phyloP scores from a whole-genome alignment of 148 eudicot genomes.

The Amaranthus palmeri region DNA sequence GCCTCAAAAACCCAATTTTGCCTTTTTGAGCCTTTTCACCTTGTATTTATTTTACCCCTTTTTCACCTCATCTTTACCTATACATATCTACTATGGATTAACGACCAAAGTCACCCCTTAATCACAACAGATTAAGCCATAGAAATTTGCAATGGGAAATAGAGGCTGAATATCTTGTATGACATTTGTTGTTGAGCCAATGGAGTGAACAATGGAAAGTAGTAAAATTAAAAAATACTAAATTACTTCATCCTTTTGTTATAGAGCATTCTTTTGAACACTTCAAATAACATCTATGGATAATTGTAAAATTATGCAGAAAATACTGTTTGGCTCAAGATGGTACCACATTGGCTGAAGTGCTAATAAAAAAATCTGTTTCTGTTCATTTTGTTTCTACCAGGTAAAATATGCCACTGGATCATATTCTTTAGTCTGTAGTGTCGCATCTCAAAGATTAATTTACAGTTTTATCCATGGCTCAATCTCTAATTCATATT shows the following conservation, averaged over 20 bases:
- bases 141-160: too few relatives aligned
- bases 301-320: background rate
- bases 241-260: background rate
- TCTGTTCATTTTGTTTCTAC: background rate
- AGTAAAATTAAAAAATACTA: too few relatives aligned
- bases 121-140: too few relatives aligned
- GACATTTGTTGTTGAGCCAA: too few relatives aligned
- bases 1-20: too few relatives aligned
- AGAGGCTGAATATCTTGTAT: too few relatives aligned
- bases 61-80: too few relatives aligned
- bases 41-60: too few relatives aligned
- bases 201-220: too few relatives aligned
- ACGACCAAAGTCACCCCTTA: too few relatives aligned
- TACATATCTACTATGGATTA: too few relatives aligned
- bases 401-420: conserved; percentile 35
- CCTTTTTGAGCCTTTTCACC: too few relatives aligned
- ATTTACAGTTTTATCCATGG: conserved; percentile 19
- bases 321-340: background rate
- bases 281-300: background rate
- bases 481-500: conserved; percentile 29
- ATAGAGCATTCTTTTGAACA: background rate
- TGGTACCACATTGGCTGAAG: background rate
- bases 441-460: conserved; percentile 19
- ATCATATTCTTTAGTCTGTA: conserved; percentile 19
- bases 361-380: background rate